A percentile compares a stretch with the other conserved stretches of the same genome.
Conservation (phyloP, 2,329 filamentous ascomycete genomes). For the Diaporthe amygdali region DNA sequence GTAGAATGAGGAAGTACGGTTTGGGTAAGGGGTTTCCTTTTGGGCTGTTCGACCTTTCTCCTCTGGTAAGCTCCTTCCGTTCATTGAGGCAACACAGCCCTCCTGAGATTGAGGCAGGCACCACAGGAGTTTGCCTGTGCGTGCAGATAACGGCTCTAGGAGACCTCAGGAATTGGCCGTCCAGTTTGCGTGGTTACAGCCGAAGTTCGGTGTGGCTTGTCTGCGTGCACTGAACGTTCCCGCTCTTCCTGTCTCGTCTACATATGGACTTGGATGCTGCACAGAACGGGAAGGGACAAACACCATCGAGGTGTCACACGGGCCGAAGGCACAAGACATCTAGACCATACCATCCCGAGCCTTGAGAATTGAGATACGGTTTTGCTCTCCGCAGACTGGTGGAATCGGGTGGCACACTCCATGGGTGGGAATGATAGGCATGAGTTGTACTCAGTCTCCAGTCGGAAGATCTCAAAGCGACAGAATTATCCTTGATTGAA, state of each 20-base stretch:
- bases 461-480: not conserved
- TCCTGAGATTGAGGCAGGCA: too few species aligned
- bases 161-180: not conserved
- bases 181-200: not conserved
- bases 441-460: not conserved
- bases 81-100: not conserved
- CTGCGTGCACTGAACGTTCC: not conserved
- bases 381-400: not conserved
- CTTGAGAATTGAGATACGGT: not conserved
- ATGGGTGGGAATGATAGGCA: too few species aligned
- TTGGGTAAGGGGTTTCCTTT: not conserved
- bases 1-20: not conserved
- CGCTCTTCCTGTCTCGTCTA: not conserved
- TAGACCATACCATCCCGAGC: not conserved
- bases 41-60: not conserved
- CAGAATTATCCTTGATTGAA: too few species aligned
- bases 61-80: not conserved
- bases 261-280: not conserved
- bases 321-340: not conserved
- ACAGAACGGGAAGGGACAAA: not conserved
- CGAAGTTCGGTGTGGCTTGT: not conserved
- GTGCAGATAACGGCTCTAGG: too few species aligned
- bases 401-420: not conserved
- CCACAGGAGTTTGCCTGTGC: not conserved
- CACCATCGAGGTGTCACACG: not conserved